A percentile compares a stretch with the other conserved stretches of the same genome.
Conservation (phyloP, 768 basidiomycete genomes). For the Tylopilus sp. region DNA sequence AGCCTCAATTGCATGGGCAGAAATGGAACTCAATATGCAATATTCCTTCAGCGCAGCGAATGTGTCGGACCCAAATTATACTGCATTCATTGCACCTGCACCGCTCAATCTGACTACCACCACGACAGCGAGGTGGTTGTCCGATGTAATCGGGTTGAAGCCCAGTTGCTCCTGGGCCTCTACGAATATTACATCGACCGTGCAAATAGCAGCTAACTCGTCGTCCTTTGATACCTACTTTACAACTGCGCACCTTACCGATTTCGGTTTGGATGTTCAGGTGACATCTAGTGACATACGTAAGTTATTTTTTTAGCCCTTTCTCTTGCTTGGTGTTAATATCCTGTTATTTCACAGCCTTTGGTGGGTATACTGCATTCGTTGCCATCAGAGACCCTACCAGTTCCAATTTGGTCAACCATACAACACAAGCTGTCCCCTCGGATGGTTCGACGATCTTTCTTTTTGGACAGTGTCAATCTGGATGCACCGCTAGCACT, state of each 20-base stretch:
- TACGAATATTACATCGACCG: constrained; percentile 21
- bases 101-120: constrained; percentile 17
- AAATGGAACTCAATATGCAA: constrained; percentile 23
- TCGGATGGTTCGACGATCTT: constrained; percentile 25
- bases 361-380: not conserved
- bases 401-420: constrained; percentile 15
- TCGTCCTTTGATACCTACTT: not conserved
- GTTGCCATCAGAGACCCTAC: constrained; percentile 9
- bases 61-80: constrained; percentile 14
- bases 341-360: not conserved
- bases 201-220: constrained; percentile 13
- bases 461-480: constrained; percentile 17
- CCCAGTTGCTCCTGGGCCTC: constrained; percentile 27
- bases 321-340: not conserved
- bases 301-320: constrained; percentile 3
- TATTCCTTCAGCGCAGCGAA: constrained; percentile 19
- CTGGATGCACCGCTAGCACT: constrained; percentile 8
- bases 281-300: not conserved
- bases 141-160: constrained; percentile 27
- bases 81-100: constrained; percentile 17
- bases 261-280: constrained; percentile 19
- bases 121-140: constrained; percentile 25
- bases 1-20: constrained; percentile 25
- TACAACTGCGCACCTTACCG: constrained; percentile 12
- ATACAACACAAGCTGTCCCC: constrained; percentile 14